Evolutionary conservation across 2,329 filamentous ascomycete species (phyloP), one percentile per base, ranked within the genome.

Genomic region (Paracorniculantispora psalliotae): DNA sequence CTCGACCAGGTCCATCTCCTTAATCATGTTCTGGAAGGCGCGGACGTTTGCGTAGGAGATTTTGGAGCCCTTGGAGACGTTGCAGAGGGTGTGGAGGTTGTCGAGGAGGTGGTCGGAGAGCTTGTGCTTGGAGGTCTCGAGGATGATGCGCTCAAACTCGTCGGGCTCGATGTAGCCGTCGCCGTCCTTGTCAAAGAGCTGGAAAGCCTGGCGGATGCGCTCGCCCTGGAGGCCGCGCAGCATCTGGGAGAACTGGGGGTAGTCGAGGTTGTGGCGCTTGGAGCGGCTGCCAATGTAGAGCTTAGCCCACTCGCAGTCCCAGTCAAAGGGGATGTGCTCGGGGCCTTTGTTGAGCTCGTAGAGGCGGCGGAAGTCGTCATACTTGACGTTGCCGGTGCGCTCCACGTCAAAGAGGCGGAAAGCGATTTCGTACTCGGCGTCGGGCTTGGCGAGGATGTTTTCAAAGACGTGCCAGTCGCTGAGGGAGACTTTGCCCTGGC

Each of bases 361-460:
- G 60, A 93, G 79, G 61, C 85, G 82, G 70, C 91, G 86, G 76
- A 99, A 92, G 67, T 92, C 86, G 41, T 96, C 89, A 70, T 93
- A 96, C 72, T 92, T 93, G 69, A 99, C 91, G 51, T 83, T 83
- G 62, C 94, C 94, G 21, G 86, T 89, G 62, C 90, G 85, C 54
- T 93, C 87, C 67, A 91, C 82, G 71, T 97, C 93, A 75, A 99
- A 99, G 58, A 99, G 83, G 67, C 94, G 90, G 78, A 97, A 99
- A 17, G 94, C 93, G 67, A 99, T 96, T 75, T 97, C 92, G 77
- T 99, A 99, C 78, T 99, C 94, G 73, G 94, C 94, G 71, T 97
- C 94, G 62, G 94, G 90, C 77, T 97, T 97, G 66, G 83, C 82
- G 61, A 99, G 86, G 63, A 99, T 84, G 78, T 96, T 96, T 77